Evolutionary conservation across 2,329 filamentous ascomycete species (phyloP).

Genomic region (Arthrobotrys iridis): DNA sequence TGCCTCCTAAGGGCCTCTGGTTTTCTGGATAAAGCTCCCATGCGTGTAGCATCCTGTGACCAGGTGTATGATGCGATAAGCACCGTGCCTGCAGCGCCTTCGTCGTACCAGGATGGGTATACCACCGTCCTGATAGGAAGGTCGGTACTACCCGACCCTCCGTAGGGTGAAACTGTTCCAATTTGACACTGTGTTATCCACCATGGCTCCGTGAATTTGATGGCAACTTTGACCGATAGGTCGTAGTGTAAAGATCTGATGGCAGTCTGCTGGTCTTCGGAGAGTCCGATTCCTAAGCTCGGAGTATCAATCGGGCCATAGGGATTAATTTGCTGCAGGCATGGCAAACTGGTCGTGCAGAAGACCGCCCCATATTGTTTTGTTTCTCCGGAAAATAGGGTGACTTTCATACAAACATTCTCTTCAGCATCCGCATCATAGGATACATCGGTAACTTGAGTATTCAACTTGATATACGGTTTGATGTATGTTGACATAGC

Average conservation of each 20-base stretch:
- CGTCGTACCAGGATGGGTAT: conserved; percentile 61
- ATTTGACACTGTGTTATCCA: conserved; percentile 59
- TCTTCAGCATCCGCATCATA: conserved; percentile 51
- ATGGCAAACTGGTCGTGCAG: conserved; percentile 59
- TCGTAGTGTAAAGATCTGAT: conserved; percentile 60
- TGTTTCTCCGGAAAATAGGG: conserved; percentile 55
- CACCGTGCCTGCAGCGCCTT: conserved; percentile 57
- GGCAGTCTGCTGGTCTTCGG: conserved; percentile 57
- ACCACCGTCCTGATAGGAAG: conserved; percentile 59
- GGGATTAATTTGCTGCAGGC: conserved; percentile 59
- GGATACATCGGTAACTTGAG: conserved; percentile 55
- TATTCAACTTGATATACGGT: conserved; percentile 51
- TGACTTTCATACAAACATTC: conserved; percentile 51
- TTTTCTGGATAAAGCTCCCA: conserved; percentile 54
- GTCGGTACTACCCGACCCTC: conserved; percentile 60
- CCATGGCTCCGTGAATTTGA: conserved; percentile 61
- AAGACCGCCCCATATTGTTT: conserved; percentile 59
- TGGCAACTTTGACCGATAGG: conserved; percentile 60
- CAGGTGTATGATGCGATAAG: conserved; percentile 61
- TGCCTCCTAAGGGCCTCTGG: too few relatives aligned
- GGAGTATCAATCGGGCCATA: conserved; percentile 55
- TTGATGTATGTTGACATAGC: conserved; percentile 56
- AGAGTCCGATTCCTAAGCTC: not conserved
- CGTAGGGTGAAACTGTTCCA: conserved; percentile 39
- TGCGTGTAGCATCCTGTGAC: conserved; percentile 60